These are phyloP conservation scores for Chalciporus sphaerocephalus DNA, from an alignment of 768 basidiomycete genomes.

Conservation along the genomic window DNA sequence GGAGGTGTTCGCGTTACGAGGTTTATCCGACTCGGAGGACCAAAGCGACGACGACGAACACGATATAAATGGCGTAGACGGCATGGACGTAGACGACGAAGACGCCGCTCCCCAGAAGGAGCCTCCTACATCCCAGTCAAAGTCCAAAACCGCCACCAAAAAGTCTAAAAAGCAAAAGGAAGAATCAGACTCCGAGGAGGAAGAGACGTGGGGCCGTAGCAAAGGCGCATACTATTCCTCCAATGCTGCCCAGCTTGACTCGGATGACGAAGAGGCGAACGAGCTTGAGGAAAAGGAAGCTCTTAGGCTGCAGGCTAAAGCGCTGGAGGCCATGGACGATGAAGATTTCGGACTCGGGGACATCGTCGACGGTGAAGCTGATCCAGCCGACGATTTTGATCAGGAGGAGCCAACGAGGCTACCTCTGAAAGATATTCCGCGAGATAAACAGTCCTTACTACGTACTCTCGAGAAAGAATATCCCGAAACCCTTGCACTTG, in stretches of 20 bases:
- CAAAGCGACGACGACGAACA: slow-evolving; percentile 1
- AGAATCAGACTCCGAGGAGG: slow-evolving; percentile 29
- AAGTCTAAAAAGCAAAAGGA: slow-evolving; percentile 4
- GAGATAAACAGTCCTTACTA: slow-evolving; percentile 56
- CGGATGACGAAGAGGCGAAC: slow-evolving; percentile 85
- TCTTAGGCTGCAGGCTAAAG: slow-evolving; percentile 69
- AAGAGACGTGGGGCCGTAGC: slow-evolving; percentile 75
- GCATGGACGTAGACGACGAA: slow-evolving; percentile 21
- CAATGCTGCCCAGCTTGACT: slow-evolving; percentile 74
- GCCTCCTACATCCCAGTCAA: slow-evolving; percentile 11
- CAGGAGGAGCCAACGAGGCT: slow-evolving; percentile 2
- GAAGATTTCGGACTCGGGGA: slow-evolving; percentile 84
- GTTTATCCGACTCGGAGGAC: slow-evolving; percentile 31
- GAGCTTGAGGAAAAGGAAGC: slow-evolving; percentile 89
- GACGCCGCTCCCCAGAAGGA: slow-evolving; percentile 2
- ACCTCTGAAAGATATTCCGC: slow-evolving; percentile 33
- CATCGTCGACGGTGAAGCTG: slow-evolving; percentile 36
- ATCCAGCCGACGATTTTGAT: slow-evolving; percentile 24
- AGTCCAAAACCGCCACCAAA: slow-evolving; percentile 10
- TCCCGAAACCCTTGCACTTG: slow-evolving; percentile 76
- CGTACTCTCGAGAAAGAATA: slow-evolving; percentile 69
- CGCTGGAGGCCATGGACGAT: slow-evolving; percentile 64
- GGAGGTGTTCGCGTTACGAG: slow-evolving; percentile 75
- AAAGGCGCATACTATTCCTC: slow-evolving; percentile 83
- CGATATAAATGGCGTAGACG: slow-evolving; percentile 16